Conservation (phyloP, 2,329 filamentous ascomycete species). For the Coccinonectria pachysandricola region DNA sequence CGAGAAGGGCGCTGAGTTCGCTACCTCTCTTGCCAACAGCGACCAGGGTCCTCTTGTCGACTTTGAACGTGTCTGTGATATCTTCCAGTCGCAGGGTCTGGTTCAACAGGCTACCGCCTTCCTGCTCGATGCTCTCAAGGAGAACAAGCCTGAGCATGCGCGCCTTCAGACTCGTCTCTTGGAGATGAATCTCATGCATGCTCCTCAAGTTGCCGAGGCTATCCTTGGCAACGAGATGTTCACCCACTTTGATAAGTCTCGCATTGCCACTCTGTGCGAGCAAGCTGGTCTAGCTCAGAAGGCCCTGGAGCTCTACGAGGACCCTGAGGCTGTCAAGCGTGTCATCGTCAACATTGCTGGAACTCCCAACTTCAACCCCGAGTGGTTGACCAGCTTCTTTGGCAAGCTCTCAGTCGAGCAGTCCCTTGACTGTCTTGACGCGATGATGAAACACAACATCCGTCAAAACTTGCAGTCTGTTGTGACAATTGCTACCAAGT, state of each 20-base stretch:
- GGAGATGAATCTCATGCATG: conserved; percentile 96
- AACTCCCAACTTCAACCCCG: conserved; percentile 75
- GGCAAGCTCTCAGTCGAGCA: conserved; percentile 92
- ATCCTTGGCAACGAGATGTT: conserved; percentile 99
- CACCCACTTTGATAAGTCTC: conserved; percentile 85
- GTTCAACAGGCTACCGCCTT: conserved; percentile 97
- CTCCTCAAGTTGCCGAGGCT: conserved; percentile 93
- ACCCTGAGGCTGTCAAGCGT: conserved; percentile 81
- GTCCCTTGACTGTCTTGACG: conserved; percentile 84
- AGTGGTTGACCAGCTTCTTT: conserved; percentile 90
- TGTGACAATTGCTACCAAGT: conserved; percentile 93
- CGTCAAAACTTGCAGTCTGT: conserved; percentile 93
- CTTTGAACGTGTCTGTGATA: conserved; percentile 88
- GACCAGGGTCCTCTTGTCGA: conserved; percentile 82
- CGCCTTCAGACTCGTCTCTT: conserved; percentile 87
- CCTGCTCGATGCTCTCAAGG: conserved; percentile 86
- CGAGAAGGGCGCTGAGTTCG: conserved; percentile 92
- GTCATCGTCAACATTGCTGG: conserved; percentile 73
- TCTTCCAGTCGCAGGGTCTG: conserved; percentile 97
- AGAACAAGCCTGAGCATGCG: conserved; percentile 88
- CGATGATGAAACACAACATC: conserved; percentile 94
- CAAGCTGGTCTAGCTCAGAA: conserved; percentile 78
- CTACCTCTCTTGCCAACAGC: conserved; percentile 81
- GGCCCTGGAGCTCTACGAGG: conserved; percentile 90
- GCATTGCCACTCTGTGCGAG: conserved; percentile 85